Conservation (phyloP, 495 filamentous ascomycete species). For the Aspergillus hancockii region DNA sequence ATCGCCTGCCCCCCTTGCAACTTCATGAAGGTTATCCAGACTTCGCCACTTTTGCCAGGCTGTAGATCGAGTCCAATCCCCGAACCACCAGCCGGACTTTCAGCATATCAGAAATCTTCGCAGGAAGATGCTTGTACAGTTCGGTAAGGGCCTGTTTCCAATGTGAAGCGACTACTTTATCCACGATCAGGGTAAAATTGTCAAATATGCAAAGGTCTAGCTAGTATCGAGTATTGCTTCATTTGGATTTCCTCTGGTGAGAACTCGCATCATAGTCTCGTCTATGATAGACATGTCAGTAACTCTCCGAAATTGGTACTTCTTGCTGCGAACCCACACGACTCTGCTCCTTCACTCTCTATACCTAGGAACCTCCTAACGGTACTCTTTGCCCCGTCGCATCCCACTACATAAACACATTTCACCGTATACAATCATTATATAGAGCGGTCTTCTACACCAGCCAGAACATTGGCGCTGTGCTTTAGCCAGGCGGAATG, state of each 20-base stretch:
- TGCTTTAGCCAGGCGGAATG: conserved; percentile 6
- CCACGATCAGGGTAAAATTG: conserved; percentile 30
- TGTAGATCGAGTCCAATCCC: conserved; percentile 25
- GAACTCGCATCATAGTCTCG: conserved; percentile 45
- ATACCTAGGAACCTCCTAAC: conserved; percentile 35
- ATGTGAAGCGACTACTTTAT: conserved; percentile 7
- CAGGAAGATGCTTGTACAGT: background rate
- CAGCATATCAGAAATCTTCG: conserved; percentile 2
- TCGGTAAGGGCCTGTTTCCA: conserved; percentile 7
- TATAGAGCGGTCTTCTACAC: conserved; percentile 21
- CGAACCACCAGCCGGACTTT: conserved; percentile 12
- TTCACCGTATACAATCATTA: conserved; percentile 19
- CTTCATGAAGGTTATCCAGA: conserved; percentile 23
- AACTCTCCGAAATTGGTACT: background rate
- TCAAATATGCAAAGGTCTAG: conserved; percentile 33
- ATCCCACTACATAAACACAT: conserved; percentile 34
- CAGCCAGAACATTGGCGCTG: conserved; percentile 20
- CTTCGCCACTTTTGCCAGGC: conserved; percentile 5
- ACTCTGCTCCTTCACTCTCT: conserved; percentile 39
- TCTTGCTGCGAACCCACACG: conserved; percentile 18
- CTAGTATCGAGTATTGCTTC: conserved; percentile 33
- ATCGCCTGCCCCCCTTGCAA: conserved; percentile 25
- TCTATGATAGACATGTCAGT: conserved; percentile 19
- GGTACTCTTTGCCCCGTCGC: conserved; percentile 39
- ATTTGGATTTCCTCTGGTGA: conserved; percentile 14